Evolutionary conservation across 2,329 filamentous ascomycete species (phyloP).

Genomic region (Raffaelea ambrosiae): DNA sequence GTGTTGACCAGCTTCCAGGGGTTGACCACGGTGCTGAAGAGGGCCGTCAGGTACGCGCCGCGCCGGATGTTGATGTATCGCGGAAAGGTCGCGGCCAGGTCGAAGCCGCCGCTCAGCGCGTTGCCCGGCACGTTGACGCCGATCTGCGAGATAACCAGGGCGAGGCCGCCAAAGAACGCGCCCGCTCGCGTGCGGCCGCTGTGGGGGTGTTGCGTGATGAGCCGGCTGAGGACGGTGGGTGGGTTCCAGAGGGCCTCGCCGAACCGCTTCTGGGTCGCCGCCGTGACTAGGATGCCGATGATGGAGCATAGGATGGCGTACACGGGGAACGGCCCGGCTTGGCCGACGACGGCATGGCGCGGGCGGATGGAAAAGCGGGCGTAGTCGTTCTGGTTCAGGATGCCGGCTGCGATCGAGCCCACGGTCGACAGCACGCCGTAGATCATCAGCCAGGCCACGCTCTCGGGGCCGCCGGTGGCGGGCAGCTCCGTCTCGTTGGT

Average conservation of each 20-base stretch:
- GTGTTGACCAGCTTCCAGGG: conserved; percentile 42
- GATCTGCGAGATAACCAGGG: conserved; percentile 35
- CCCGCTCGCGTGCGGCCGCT: conserved; percentile 27
- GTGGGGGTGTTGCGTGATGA: conserved; percentile 22
- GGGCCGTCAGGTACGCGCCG: conserved; percentile 37
- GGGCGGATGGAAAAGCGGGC: conserved; percentile 30
- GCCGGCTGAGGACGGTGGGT: conserved; percentile 27
- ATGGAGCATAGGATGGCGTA: conserved; percentile 28
- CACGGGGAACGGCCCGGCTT: conserved; percentile 26
- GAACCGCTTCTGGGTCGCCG: conserved; percentile 19
- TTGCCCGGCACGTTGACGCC: conserved; percentile 38
- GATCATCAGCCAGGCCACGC: conserved; percentile 25
- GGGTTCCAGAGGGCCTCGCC: conserved; percentile 32
- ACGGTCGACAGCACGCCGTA: conserved; percentile 30
- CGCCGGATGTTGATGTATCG: conserved; percentile 47
- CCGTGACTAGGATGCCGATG: conserved; percentile 26
- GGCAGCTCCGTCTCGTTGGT: conserved; percentile 10
- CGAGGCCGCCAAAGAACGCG: conserved; percentile 35
- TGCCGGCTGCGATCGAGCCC: conserved; percentile 32
- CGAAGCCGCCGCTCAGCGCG: conserved; percentile 42
- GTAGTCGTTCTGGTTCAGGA: conserved; percentile 36
- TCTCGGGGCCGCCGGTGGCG: conserved; percentile 1
- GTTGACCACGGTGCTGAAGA: conserved; percentile 34
- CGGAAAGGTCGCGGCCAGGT: conserved; percentile 42
- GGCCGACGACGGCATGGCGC: conserved; percentile 30